Percentiles rank a stretch among this genome's conserved stretches.
Evolutionary conservation across 1,284 basidiomycete genomes (phyloP).

Genomic region (Ceratobasidium theobromae): DNA sequence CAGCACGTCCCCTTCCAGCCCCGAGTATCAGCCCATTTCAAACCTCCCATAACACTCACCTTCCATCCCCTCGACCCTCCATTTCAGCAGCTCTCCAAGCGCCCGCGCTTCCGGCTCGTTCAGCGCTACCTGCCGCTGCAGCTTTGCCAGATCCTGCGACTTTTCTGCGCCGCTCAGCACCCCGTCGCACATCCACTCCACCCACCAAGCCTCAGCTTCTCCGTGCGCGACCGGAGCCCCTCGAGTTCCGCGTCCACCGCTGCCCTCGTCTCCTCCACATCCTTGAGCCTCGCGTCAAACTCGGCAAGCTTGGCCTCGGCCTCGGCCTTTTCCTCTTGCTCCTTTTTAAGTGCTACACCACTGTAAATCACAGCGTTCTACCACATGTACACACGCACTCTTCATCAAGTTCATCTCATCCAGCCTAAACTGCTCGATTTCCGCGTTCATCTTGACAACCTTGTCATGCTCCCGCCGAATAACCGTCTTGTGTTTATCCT

Average conservation of each 20-base stretch:
- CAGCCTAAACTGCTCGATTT: slow-evolving; percentile 69
- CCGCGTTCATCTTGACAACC: slow-evolving; percentile 57
- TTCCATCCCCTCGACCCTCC: slow-evolving; percentile 72
- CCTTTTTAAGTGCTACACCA: slow-evolving; percentile 56
- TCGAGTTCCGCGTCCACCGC: slow-evolving; percentile 27
- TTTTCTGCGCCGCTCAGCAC: slow-evolving; percentile 52
- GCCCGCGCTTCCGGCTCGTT: slow-evolving; percentile 58
- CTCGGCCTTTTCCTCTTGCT: slow-evolving; percentile 71
- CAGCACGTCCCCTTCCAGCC: slow-evolving; percentile 56
- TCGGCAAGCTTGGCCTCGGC: slow-evolving; percentile 57
- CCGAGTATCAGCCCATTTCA: not conserved
- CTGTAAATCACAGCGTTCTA: slow-evolving; percentile 53
- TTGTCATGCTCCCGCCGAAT: slow-evolving; percentile 55
- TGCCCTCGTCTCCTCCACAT: slow-evolving; percentile 22
- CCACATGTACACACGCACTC: slow-evolving; percentile 66
- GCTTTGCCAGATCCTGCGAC: slow-evolving; percentile 43
- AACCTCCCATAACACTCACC: slow-evolving; percentile 42
- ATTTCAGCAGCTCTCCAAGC: slow-evolving; percentile 62
- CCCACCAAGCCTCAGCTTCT: slow-evolving; percentile 16
- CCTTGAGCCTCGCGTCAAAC: slow-evolving; percentile 10
- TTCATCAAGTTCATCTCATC: slow-evolving; percentile 70
- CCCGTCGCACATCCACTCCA: no score
- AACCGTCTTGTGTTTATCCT: slow-evolving; percentile 25
- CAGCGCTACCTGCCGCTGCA: slow-evolving; percentile 59
- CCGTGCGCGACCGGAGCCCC: not conserved